Conservation (phyloP, 1,284 basidiomycete genomes). For the Sanguinoderma infundibulare region DNA sequence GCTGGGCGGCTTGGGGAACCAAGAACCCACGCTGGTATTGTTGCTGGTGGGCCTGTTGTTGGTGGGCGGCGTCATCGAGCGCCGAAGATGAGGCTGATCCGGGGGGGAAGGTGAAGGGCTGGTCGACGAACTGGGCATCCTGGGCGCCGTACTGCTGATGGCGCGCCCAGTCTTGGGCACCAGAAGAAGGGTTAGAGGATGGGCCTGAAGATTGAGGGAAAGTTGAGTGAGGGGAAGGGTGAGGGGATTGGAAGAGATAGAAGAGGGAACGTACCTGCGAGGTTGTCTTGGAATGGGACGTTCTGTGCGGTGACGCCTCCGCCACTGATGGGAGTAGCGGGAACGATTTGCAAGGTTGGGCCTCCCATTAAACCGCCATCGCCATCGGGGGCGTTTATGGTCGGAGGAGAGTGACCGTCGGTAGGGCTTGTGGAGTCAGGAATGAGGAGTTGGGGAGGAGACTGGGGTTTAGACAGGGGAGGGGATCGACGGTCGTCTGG, state of each 20-base stretch:
- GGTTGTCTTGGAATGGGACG: conserved; percentile 52
- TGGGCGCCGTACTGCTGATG: conserved; percentile 20
- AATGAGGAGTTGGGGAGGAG: conserved; percentile 72
- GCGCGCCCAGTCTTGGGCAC: conserved; percentile 21
- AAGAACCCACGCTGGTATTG: conserved; percentile 31
- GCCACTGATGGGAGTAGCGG: conserved; percentile 77
- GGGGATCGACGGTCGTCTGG: conserved; percentile 50
- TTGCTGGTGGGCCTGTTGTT: conserved; percentile 23
- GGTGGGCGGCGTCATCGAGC: conserved; percentile 26
- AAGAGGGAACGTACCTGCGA: conserved; percentile 46
- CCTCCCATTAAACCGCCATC: conserved; percentile 55
- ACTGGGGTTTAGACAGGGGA: conserved; percentile 56
- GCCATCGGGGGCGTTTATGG: conserved; percentile 70
- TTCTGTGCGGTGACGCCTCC: conserved; percentile 51
- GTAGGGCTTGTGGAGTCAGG: conserved; percentile 48
- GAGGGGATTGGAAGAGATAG: not conserved
- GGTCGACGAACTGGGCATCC: conserved; percentile 33
- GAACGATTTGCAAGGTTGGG: conserved; percentile 74
- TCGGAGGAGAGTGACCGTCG: conserved; percentile 45
- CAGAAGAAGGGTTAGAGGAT: conserved; percentile 13
- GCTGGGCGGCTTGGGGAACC: conserved; percentile 39
- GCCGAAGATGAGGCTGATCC: conserved; percentile 30
- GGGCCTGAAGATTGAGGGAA: conserved; percentile 12
- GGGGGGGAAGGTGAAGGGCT: conserved; percentile 32
- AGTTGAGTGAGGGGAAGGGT: not conserved